Evolutionary conservation across 805 yeast genomes (phyloP).

Genomic region (Starmerella roubikii): DNA sequence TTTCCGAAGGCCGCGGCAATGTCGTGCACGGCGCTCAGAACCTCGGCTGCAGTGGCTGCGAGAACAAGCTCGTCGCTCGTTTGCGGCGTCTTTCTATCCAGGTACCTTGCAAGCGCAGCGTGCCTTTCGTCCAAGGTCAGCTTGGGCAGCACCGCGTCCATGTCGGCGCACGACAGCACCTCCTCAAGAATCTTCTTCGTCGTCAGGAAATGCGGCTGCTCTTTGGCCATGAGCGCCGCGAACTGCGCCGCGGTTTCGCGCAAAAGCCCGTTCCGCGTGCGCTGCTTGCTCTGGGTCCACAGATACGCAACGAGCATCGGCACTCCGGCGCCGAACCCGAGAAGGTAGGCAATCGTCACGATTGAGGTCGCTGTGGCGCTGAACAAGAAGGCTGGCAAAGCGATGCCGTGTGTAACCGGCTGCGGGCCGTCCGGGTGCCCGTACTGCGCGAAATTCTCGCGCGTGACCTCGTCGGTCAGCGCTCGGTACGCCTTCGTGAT

Average conservation of each 20-base stretch:
- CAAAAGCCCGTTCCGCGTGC: conserved; percentile 72
- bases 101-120: conserved; percentile 41
- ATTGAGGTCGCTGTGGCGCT: conserved; percentile 65
- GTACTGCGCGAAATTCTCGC: conserved; percentile 66
- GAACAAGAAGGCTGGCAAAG: conserved; percentile 79
- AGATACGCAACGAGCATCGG: conserved; percentile 74
- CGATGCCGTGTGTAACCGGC: conserved; percentile 81
- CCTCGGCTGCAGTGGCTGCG: conserved; percentile 48
- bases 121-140: conserved; percentile 37
- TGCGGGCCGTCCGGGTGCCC: conserved; percentile 99
- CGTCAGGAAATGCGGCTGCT: conserved; percentile 37
- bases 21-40: conserved; percentile 62
- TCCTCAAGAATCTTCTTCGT: conserved; percentile 38
- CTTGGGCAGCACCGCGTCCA: conserved; percentile 24
- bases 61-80: conserved; percentile 40
- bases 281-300: conserved; percentile 76
- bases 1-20: conserved; percentile 71
- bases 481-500: conserved; percentile 90
- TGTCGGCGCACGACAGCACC: conserved; percentile 61
- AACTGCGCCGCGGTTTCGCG: conserved; percentile 70
- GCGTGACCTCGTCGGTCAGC: conserved; percentile 75
- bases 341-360: conserved; percentile 51
- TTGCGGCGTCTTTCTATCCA: conserved; percentile 35
- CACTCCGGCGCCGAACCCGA: conserved; percentile 59
- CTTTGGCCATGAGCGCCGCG: conserved; percentile 59